Percentiles rank a stretch among this genome's conserved stretches.
Evolutionary conservation across 768 basidiomycete species (phyloP).

Genomic region (Rubroboletus satanas): DNA sequence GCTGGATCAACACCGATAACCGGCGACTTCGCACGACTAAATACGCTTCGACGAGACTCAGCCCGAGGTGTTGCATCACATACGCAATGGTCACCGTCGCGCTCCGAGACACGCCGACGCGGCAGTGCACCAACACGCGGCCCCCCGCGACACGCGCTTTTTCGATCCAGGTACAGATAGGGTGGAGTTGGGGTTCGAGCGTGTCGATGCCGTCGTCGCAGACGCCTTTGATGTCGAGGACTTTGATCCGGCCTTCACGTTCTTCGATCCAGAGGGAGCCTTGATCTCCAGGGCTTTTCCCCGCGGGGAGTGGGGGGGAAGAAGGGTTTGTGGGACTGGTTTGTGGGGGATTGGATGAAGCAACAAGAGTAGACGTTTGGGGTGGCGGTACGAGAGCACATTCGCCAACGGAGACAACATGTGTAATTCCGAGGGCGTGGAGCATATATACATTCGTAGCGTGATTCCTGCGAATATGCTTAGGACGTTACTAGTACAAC

Average conservation of each 20-base stretch:
- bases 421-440: conserved; percentile 91
- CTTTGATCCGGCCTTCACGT: conserved; percentile 83
- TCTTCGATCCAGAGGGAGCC: conserved; percentile 87
- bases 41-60: conserved; percentile 91
- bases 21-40: conserved; percentile 87
- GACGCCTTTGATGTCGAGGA: conserved; percentile 86
- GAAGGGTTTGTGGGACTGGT: conserved; percentile 1
- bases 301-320: conserved; percentile 33
- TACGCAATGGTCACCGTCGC: conserved; percentile 97
- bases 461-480: conserved; percentile 62
- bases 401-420: conserved; percentile 96
- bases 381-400: conserved; percentile 84
- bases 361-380: conserved; percentile 28
- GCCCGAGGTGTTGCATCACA: conserved; percentile 86
- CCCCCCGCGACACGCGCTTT: conserved; percentile 78
- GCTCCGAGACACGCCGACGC: conserved; percentile 97
- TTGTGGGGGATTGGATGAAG: not conserved
- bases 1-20: conserved; percentile 88
- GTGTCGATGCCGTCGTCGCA: conserved; percentile 97
- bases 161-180: conserved; percentile 93
- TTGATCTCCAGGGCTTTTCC: conserved; percentile 48
- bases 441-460: conserved; percentile 95
- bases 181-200: conserved; percentile 81
- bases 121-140: conserved; percentile 90
- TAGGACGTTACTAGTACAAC: not conserved